Percentiles rank a stretch among this genome's conserved stretches.
Conservation (phyloP, 768 basidiomycete species). For the Hygrocybe punicea region DNA sequence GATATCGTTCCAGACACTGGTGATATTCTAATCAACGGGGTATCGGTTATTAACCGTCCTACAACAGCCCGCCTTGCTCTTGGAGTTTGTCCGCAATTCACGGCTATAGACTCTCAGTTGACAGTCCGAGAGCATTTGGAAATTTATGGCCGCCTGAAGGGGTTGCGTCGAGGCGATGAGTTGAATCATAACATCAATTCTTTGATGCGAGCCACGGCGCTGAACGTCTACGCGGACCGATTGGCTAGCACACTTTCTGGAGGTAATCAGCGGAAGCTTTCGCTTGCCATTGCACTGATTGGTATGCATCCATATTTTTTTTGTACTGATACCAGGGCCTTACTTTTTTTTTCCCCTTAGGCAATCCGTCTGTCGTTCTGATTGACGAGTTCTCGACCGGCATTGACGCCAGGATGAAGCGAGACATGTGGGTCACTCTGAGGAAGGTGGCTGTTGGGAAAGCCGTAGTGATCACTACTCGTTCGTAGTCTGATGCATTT, state of each 20-base stretch:
- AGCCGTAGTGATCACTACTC: conserved; percentile 69
- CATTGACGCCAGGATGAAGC: conserved; percentile 78
- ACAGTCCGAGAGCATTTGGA: conserved; percentile 74
- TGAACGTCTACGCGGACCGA: conserved; percentile 61
- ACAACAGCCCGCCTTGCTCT: conserved; percentile 62
- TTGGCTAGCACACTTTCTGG: conserved; percentile 73
- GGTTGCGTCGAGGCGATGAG: conserved; percentile 49
- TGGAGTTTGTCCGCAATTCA: conserved; percentile 83
- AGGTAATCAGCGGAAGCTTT: conserved; percentile 74
- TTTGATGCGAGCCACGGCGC: conserved; percentile 56
- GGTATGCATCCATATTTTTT: conserved; percentile 34
- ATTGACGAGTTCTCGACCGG: conserved; percentile 86
- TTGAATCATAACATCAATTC: conserved; percentile 52
- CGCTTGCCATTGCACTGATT: conserved; percentile 73
- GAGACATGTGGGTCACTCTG: conserved; percentile 79
- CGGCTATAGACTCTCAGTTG: conserved; percentile 73
- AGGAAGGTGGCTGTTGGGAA: conserved; percentile 63
- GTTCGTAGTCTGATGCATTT: conserved; percentile 28
- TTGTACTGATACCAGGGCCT: not conserved
- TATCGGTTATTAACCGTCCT: conserved; percentile 63
- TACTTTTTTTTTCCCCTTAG: conserved; percentile 28
- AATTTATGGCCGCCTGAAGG: conserved; percentile 73
- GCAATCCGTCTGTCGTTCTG: conserved; percentile 72
- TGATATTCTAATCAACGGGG: conserved; percentile 63
- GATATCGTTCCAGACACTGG: conserved; percentile 65